A percentile compares a stretch with the other conserved stretches of the same genome.
Conservation (phyloP, 2,329 filamentous ascomycete species). For the Hypoxylon rubiginosum region DNA sequence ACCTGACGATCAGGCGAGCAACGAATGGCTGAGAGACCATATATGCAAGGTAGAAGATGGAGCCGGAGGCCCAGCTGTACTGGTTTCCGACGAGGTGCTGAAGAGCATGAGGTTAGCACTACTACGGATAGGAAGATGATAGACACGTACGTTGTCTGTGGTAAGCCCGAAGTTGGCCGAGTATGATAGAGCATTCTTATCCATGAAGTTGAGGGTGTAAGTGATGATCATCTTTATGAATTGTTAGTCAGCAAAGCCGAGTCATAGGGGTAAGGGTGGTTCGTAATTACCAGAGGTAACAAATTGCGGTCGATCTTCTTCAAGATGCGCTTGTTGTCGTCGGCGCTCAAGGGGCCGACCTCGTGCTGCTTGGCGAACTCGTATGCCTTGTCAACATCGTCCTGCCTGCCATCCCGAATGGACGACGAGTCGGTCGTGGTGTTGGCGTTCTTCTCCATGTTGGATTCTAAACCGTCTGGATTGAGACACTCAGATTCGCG, state of each 20-base stretch:
- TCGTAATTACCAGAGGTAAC: slow-evolving; percentile 43
- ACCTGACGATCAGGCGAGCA: slow-evolving; percentile 60
- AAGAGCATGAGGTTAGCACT: slow-evolving; percentile 7
- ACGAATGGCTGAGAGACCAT: slow-evolving; percentile 61
- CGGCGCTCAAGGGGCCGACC: slow-evolving; percentile 29
- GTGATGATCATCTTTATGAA: slow-evolving; percentile 43
- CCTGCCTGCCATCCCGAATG: slow-evolving; percentile 22
- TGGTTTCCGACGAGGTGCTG: slow-evolving; percentile 37
- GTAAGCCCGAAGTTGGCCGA: slow-evolving; percentile 43
- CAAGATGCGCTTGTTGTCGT: slow-evolving; percentile 44
- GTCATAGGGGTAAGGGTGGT: slow-evolving; percentile 3
- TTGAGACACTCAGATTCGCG: slow-evolving; percentile 1
- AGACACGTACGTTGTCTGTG: slow-evolving; percentile 36
- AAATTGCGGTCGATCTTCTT: slow-evolving; percentile 45
- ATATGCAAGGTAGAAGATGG: slow-evolving; percentile 66
- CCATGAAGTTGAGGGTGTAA: slow-evolving; percentile 49
- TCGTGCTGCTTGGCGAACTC: slow-evolving; percentile 41
- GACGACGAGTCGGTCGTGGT: slow-evolving; percentile 19
- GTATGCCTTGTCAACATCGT: slow-evolving; percentile 40
- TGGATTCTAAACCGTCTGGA: not conserved
- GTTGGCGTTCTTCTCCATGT: slow-evolving; percentile 33
- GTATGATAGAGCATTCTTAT: slow-evolving; percentile 47
- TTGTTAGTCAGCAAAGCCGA: slow-evolving; percentile 11
- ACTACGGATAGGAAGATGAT: not conserved
- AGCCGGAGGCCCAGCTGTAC: slow-evolving; percentile 50